Evolutionary conservation across 2,329 filamentous ascomycete genomes (phyloP), one percentile per base, ranked within the genome.

Genomic region (Colletotrichum eremochloae): DNA sequence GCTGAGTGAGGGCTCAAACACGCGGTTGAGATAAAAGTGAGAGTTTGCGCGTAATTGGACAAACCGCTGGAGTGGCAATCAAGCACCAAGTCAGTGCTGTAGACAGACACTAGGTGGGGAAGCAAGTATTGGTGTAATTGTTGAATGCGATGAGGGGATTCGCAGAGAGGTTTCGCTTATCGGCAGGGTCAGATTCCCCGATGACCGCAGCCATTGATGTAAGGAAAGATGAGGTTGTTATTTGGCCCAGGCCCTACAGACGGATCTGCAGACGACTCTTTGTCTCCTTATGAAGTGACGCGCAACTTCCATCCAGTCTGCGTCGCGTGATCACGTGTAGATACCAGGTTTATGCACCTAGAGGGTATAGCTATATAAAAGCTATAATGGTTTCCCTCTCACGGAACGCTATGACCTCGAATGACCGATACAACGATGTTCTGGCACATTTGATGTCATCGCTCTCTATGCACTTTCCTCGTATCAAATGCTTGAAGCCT

Each of bases 291-390:
- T 33, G 24, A 44, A 44, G 14, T 5, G 40, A 70, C 52, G 63
- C 67, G 53, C 15, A 55, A 36, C 36, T 60, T 9, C 38, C 33
- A n/a, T 9, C 38, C 24, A n/a, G 12, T 11, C 24, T 53, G n/a
- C n/a, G 44, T 60, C 57, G 65, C 68, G 65, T 68, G 18, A 42
- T 67, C 65, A 67, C 65, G 65, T 67, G 65, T 15, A n/a, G 14
- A 7, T 7, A 14, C 1, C 8, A 24, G 31, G 12, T 2, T 7
- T 33, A 56, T 56, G 36, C 18, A 42, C 20, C 48, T 50, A 48
- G 29, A 40, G 14, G n/a, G 6, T 5, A 53, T 67, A 55, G 44
- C 36, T 6, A 12, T 24, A 3, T 38, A 60, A 31, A 20, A 31
- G 2, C 3, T 8, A n/a, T 15, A 7, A 7, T 42, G 36, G 29